Conservation (phyloP, 2,329 filamentous ascomycete species). For the Calonectria hongkongensis region DNA sequence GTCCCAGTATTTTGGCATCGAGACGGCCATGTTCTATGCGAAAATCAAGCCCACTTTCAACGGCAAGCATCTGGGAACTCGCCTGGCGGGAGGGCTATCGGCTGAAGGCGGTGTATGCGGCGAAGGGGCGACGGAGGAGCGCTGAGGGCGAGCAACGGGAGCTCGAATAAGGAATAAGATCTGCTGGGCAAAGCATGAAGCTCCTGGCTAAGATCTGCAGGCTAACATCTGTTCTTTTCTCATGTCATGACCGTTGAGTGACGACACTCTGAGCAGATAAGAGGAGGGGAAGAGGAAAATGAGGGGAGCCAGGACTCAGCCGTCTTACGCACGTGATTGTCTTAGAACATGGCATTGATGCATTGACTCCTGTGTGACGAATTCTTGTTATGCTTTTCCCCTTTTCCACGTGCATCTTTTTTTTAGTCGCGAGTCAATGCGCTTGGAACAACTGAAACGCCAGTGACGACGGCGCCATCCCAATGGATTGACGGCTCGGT, state of each 20-base stretch:
- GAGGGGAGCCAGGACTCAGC: not conserved
- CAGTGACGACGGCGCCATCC: not conserved
- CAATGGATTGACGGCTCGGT: not conserved
- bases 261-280: not conserved
- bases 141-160: not conserved
- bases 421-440: constrained; percentile 10
- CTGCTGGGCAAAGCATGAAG: not conserved
- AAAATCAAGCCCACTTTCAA: not conserved
- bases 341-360: not conserved
- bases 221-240: too few species aligned
- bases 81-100: not conserved
- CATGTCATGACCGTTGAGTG: not conserved
- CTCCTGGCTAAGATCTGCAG: not conserved
- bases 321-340: constrained; percentile 1
- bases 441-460: not conserved
- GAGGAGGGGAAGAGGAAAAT: constrained; percentile 3
- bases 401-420: constrained; percentile 11
- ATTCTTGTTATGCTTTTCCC: constrained; percentile 2
- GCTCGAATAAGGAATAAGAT: not conserved
- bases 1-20: not conserved
- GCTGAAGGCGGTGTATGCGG: not conserved
- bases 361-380: constrained; percentile 10
- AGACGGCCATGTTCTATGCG: not conserved
- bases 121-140: not conserved
- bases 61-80: not conserved